A percentile compares a stretch with the other conserved stretches of the same genome.
Conservation (phyloP, 768 basidiomycete genomes). For the Lentinula sp. region DNA sequence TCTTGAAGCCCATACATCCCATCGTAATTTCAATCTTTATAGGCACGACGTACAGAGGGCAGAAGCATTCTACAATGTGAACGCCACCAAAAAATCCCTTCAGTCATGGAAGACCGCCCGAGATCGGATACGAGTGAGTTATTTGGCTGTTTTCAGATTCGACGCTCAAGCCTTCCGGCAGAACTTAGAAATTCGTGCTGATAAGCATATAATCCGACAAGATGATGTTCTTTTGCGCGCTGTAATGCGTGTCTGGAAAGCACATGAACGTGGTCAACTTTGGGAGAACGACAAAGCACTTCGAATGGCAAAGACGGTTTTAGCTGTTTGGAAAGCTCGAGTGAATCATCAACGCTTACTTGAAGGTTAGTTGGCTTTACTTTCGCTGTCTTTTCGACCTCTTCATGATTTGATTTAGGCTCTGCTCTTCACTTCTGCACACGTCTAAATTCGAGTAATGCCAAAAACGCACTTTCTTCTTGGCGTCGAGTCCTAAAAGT, state of each 20-base stretch:
- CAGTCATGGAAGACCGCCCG: conserved; percentile 50
- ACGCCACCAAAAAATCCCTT: conserved; percentile 40
- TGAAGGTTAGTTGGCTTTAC: conserved; percentile 35
- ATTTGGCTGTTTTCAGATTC: neutral
- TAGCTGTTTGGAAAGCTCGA: conserved; percentile 45
- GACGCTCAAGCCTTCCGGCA: conserved; percentile 17
- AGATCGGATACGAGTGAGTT: conserved; percentile 44
- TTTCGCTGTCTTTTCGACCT: neutral
- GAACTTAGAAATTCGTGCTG: conserved; percentile 50
- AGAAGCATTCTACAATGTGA: conserved; percentile 31
- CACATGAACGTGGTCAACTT: conserved; percentile 55
- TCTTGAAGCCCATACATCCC: neutral
- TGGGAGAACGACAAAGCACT: conserved; percentile 46
- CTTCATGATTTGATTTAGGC: conserved; percentile 26
- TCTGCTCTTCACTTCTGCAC: conserved; percentile 43
- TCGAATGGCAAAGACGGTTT: conserved; percentile 39
- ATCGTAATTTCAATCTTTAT: neutral
- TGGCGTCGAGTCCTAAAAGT: conserved; percentile 40
- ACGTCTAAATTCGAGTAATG: conserved; percentile 34
- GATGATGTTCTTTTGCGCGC: conserved; percentile 55
- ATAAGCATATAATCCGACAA: conserved; percentile 50
- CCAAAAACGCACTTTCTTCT: conserved; percentile 28
- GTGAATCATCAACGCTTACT: conserved; percentile 30
- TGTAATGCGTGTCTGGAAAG: conserved; percentile 60
- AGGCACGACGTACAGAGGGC: conserved; percentile 43